A percentile compares a stretch with the other conserved stretches of the same genome.
Conservation (phyloP, 176 grass and related monocot species). For the Coix lacrymajobi region DNA sequence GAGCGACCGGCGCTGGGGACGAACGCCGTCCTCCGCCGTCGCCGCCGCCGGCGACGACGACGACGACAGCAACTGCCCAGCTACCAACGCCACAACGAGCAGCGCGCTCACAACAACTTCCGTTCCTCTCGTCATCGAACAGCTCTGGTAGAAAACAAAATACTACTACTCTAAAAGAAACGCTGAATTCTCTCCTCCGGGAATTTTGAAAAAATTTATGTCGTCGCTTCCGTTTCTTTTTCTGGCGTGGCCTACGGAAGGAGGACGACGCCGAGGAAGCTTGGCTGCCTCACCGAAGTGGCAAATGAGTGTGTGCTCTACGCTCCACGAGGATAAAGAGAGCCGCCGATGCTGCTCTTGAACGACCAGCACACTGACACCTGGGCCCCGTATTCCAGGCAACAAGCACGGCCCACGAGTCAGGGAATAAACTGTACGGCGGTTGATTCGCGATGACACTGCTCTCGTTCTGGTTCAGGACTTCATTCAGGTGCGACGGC, state of each 20-base stretch:
- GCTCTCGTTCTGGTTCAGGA: background rate
- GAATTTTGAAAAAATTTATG: background rate
- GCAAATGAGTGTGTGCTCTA: slow-evolving; percentile 1
- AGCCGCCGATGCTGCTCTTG: background rate
- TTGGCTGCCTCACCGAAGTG: background rate
- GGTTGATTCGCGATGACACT: background rate
- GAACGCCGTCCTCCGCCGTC: background rate
- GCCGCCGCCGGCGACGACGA: background rate
- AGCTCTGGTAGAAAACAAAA: background rate
- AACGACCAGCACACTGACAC: background rate
- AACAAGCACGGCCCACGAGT: background rate
- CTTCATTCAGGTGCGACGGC: background rate
- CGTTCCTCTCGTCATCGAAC: background rate
- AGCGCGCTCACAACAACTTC: background rate
- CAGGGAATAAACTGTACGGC: background rate
- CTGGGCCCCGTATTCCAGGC: background rate
- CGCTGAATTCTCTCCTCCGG: background rate
- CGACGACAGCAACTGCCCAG: background rate
- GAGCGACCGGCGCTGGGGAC: slow-evolving; percentile 27
- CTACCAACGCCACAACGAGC: slow-evolving; percentile 1
- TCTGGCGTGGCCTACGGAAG: background rate
- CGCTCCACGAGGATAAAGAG: background rate
- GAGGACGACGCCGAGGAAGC: background rate
- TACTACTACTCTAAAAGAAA: background rate
- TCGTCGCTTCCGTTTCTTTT: background rate